Base-by-base conservation (phyloP, 2,329 filamentous ascomycete species). In the Phaeomoniella chlamydospora region DNA sequence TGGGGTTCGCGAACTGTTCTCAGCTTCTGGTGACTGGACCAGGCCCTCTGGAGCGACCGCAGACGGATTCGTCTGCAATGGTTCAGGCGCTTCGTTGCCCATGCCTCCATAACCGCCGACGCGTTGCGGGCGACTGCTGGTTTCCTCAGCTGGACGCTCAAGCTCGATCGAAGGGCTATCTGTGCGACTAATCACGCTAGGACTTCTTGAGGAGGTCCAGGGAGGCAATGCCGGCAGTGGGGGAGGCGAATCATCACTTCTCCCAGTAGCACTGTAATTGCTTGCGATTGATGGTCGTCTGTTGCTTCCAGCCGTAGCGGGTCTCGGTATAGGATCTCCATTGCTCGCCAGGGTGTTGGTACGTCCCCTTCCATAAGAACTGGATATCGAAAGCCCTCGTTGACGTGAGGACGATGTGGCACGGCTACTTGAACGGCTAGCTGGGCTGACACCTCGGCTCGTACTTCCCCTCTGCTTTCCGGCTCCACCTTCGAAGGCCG, bases 371-470 rank as follows among this genome's bases (percentile, higher is more conserved):
- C 31, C 11, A 36, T 42, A 22, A 38, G 42, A 15, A 51, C 50
- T 15, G 51, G 54, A 41, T 58, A 54, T 5, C 54, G 53, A 13
- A 51, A 52, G 38, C 57, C 61, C n/a, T 53, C 52, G 18, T 57
- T 6, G n/a, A 26, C 22, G 22, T 9, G 22, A 26, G n/a, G n/a
- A 44, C 1, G 58, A 62, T 1, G 58, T 57, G 14, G 56, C 49
- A 37, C 58, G 60, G 38, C 58, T 61, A 35, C 57, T 57, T 29
- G 45, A 46, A 12, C 22, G 22, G 22, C 22, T 26, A n/a, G 26
- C 29, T 18, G 22, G 15, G 12, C 18, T 39, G 4, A 32, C n/a
- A 9, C 14, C 32, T 26, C 5, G 34, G 32, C 14, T 18, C 18
- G 13, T n/a, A 29, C 16, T 15, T 37, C 37, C 12, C 33, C 32